phyloP scores from a whole-genome alignment of 306 rosid species.

The Acacia acuminata region DNA sequence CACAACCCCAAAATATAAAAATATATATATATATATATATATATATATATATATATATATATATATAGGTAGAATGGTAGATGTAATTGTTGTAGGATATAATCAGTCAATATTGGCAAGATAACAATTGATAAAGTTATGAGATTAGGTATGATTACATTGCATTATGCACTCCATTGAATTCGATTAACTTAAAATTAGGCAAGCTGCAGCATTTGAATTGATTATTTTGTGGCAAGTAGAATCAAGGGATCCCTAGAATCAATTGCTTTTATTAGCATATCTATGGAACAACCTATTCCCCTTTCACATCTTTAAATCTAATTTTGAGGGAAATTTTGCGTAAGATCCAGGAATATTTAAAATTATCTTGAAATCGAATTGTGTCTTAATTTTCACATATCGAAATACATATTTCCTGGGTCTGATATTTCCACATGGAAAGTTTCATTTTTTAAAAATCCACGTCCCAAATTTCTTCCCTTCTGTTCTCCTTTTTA shows the following conservation, averaged over 20 bases:
- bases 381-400: too few relatives aligned
- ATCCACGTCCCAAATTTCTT: too few relatives aligned
- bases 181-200: not conserved
- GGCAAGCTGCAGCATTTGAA: not conserved
- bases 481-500: too few relatives aligned
- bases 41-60: too few relatives aligned
- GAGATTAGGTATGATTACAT: not conserved
- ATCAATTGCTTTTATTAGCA: too few relatives aligned
- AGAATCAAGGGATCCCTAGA: slow-evolving; percentile 14
- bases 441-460: too few relatives aligned
- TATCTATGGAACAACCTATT: not conserved
- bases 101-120: not conserved
- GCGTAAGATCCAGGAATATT: not conserved
- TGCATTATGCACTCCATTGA: not conserved
- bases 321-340: not conserved
- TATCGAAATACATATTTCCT: too few relatives aligned
- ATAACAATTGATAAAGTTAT: not conserved
- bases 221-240: not conserved
- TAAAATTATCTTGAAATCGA: too few relatives aligned
- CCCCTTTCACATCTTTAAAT: not conserved
- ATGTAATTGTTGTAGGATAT: not conserved
- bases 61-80: not conserved
- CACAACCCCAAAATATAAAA: too few relatives aligned
- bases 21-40: too few relatives aligned
- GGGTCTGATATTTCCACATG: too few relatives aligned